These are phyloP conservation scores for Tulasnella calospora DNA, from an alignment of 768 basidiomycete genomes.

Conservation along the genomic window DNA sequence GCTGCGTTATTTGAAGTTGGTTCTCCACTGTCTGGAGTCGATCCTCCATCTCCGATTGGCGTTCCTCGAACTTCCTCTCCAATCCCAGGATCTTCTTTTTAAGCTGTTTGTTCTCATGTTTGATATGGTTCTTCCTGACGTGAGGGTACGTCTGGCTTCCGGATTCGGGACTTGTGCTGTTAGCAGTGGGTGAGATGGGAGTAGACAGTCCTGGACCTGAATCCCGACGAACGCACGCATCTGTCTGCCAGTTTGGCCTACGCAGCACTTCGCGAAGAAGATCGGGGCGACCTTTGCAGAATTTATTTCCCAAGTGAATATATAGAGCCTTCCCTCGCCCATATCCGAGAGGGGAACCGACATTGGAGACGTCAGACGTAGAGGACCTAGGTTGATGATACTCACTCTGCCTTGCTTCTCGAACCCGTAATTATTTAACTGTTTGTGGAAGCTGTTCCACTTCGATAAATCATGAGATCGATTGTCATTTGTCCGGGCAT, in stretches of 20 bases:
- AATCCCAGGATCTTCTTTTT: not conserved
- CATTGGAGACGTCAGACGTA: not conserved
- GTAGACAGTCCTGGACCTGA: not conserved
- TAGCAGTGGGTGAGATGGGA: not conserved
- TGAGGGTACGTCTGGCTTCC: not conserved
- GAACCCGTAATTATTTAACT: not conserved
- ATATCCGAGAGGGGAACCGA: not conserved
- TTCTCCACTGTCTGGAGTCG: not conserved
- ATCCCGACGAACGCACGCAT: not conserved
- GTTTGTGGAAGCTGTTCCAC: not conserved
- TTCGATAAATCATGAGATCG: not conserved
- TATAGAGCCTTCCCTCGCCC: not conserved
- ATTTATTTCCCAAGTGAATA: not conserved
- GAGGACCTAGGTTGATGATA: not conserved
- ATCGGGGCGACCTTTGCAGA: not conserved
- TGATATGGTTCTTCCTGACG: not conserved
- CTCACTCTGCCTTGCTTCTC: not conserved
- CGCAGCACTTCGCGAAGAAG: not conserved
- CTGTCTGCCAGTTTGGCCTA: not conserved
- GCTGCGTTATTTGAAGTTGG: not conserved
- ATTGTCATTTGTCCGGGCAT: not conserved
- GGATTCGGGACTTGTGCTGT: not conserved
- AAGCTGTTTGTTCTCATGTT: not conserved
- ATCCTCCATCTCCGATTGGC: not conserved
- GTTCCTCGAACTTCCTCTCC: not conserved